These are phyloP conservation scores for Mollisiaceae sp. DNA, from an alignment of 2,329 filamentous ascomycete genomes.

Conservation along the genomic window DNA sequence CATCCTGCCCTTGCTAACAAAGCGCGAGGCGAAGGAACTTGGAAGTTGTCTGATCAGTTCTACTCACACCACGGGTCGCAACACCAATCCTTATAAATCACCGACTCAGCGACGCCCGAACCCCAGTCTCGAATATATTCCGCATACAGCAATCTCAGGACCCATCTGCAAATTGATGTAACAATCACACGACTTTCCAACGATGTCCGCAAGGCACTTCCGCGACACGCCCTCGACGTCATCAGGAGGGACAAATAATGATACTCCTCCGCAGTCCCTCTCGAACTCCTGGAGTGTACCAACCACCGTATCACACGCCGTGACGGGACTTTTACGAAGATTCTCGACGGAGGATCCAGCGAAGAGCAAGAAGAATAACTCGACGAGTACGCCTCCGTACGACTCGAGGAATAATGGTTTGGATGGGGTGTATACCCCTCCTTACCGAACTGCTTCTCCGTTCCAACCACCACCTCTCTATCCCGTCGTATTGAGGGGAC, in stretches of 20 bases:
- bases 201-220: conserved; percentile 17
- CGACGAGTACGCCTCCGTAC: conserved; percentile 30
- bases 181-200: conserved; percentile 1
- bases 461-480: conserved; percentile 90
- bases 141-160: neutral
- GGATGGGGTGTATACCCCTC: conserved; percentile 40
- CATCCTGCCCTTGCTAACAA: neutral
- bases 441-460: conserved; percentile 68
- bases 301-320: conserved; percentile 55
- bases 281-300: conserved; percentile 51
- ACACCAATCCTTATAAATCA: neutral
- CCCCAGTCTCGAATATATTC: neutral
- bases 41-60: neutral
- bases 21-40: conserved; percentile 7
- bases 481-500: conserved; percentile 74
- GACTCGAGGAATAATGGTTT: conserved; percentile 26
- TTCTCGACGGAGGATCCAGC: conserved; percentile 52
- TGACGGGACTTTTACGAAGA: conserved; percentile 70
- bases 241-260: conserved; percentile 31
- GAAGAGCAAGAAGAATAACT: conserved; percentile 27
- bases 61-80: conserved; percentile 8
- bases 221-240: conserved; percentile 26
- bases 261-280: conserved; percentile 44
- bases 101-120: neutral
- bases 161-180: conserved; percentile 10